phyloP scores from a whole-genome alignment of 495 filamentous ascomycete genomes.

The Aspergillus asperescens region DNA sequence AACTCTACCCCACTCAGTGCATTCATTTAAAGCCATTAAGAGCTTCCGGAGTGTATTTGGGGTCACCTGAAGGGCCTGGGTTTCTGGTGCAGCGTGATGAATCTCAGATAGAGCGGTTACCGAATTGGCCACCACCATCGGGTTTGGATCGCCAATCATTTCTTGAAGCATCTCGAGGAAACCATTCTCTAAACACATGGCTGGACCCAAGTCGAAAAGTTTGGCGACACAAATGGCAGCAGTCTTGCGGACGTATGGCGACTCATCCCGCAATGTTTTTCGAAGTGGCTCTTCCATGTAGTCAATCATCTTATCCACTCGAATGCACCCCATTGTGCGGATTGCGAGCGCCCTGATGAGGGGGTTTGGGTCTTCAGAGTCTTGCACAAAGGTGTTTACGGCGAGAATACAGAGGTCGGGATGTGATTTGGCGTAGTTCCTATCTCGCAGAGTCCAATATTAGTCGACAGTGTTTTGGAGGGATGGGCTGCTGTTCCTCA shows the following conservation, averaged over 20 bases:
- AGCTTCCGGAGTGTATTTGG: conserved; percentile 83
- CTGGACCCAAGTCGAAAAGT: conserved; percentile 89
- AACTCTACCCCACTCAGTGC: conserved; percentile 97
- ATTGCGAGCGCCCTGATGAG: conserved; percentile 92
- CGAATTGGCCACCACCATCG: conserved; percentile 97
- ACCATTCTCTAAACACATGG: conserved; percentile 91
- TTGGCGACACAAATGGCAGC: conserved; percentile 98
- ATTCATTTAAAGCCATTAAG: conserved; percentile 95
- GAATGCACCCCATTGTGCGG: conserved; percentile 98
- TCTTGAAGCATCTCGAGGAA: conserved; percentile 96
- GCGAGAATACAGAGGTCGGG: conserved; percentile 98
- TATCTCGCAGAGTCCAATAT: conserved; percentile 28
- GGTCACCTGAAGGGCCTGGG: conserved; percentile 75
- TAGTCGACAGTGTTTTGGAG: conserved; percentile 4
- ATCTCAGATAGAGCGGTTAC: conserved; percentile 94
- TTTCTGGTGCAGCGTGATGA: conserved; percentile 82
- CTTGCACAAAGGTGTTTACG: conserved; percentile 98
- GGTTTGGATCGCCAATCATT: conserved; percentile 94
- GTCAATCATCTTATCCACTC: conserved; percentile 99
- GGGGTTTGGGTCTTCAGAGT: conserved; percentile 97
- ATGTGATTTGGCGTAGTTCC: conserved; percentile 99
- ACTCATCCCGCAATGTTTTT: conserved; percentile 95
- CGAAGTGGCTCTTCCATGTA: conserved; percentile 99
- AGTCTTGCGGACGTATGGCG: conserved; percentile 96
- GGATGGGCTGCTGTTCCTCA: conserved; percentile 36